Conservation (phyloP, 441 rosid genomes). For the Adansonia madagascariensis region DNA sequence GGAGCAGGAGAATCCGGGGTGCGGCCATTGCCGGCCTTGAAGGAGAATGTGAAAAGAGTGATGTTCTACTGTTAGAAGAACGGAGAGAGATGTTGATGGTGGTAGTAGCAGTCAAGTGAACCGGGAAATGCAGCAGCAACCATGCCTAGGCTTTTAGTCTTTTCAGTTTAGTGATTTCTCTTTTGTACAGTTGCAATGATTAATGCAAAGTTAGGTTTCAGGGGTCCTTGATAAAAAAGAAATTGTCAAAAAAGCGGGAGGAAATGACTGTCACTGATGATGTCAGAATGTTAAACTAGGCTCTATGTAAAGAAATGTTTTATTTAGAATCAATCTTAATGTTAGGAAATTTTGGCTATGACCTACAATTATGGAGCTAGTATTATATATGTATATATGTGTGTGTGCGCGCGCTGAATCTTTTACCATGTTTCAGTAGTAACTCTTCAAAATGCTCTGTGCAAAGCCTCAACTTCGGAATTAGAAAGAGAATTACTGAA, state of each 20-base stretch:
- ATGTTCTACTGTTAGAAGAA: slow-evolving; percentile 88
- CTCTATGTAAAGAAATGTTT: slow-evolving; percentile 43
- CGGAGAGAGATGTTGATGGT: too few species aligned
- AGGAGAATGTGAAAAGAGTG: slow-evolving; percentile 97
- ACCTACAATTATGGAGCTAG: too few species aligned
- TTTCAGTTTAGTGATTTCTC: neutral
- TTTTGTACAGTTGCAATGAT: slow-evolving; percentile 24
- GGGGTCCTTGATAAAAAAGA: too few species aligned
- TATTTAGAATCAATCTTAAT: slow-evolving; percentile 29
- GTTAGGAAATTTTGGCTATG: slow-evolving; percentile 39
- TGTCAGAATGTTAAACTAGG: slow-evolving; percentile 21
- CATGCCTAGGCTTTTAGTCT: neutral
- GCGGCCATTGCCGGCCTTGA: slow-evolving; percentile 86
- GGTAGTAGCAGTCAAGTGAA: too few species aligned
- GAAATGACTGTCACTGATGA: too few species aligned
- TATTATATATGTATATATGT: too few species aligned
- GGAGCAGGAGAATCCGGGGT: slow-evolving; percentile 61
- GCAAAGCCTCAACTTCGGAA: too few species aligned
- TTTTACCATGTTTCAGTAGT: too few species aligned
- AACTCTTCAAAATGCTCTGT: too few species aligned
- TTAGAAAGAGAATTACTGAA: too few species aligned
- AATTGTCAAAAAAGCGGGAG: too few species aligned
- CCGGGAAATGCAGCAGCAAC: neutral
- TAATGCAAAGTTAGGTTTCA: neutral
- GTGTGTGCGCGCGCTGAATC: too few species aligned